A percentile compares a stretch with the other conserved stretches of the same genome.
phyloP scores from a whole-genome alignment of 1,139 yeast species.

The Wickerhamomyces sp. region DNA sequence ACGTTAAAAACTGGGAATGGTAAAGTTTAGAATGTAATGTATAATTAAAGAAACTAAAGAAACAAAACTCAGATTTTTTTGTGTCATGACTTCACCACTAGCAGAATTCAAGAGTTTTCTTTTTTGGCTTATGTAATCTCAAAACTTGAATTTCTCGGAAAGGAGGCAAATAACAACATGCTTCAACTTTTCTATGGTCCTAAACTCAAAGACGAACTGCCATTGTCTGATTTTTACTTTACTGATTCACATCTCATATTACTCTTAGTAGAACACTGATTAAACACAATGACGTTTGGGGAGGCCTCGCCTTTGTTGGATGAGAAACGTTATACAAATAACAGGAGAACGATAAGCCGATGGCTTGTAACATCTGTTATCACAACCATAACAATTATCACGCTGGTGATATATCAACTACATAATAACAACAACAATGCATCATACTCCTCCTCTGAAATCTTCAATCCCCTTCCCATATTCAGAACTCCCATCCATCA shows the following conservation, averaged over 20 bases:
- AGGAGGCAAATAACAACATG: neutral
- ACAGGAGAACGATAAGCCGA: neutral
- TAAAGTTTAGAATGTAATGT: constrained; percentile 1
- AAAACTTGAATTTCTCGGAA: neutral
- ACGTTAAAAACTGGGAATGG: constrained; percentile 22
- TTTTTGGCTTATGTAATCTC: neutral
- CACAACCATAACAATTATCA: neutral
- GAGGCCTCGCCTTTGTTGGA: neutral
- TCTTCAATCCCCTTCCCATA: neutral
- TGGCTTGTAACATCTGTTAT: neutral
- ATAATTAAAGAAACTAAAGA: neutral
- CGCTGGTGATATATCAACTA: neutral
- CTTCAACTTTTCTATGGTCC: too few species aligned
- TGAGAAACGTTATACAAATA: neutral
- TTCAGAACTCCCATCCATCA: neutral
- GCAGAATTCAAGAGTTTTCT: neutral
- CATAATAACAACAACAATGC: neutral
- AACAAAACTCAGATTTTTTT: neutral
- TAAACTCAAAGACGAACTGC: too few species aligned
- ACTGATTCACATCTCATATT: too few species aligned
- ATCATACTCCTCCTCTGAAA: neutral
- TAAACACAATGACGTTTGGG: neutral
- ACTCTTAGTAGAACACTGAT: too few species aligned
- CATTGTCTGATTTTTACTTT: too few species aligned
- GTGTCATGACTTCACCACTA: neutral